phyloP scores from a whole-genome alignment of 1,284 basidiomycete genomes.

The Puccinia horiana region DNA sequence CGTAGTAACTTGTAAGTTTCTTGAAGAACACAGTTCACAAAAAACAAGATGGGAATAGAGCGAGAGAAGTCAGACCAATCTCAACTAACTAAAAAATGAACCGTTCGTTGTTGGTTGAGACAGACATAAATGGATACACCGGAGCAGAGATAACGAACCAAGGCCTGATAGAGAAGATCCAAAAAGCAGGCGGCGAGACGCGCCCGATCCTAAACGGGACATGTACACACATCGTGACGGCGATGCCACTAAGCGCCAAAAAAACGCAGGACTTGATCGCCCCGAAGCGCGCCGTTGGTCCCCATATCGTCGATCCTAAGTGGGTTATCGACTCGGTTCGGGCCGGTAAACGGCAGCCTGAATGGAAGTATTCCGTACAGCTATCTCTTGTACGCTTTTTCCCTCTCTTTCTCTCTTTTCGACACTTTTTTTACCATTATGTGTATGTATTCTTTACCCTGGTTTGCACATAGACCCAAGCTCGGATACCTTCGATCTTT shows the following conservation, averaged over 20 bases:
- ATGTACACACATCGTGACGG: slow-evolving; percentile 42
- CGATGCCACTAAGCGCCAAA: slow-evolving; percentile 39
- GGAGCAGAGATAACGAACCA: slow-evolving; percentile 35
- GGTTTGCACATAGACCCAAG: background rate
- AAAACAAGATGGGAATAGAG: background rate
- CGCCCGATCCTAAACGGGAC: slow-evolving; percentile 11
- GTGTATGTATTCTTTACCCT: background rate
- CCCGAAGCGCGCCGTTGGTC: background rate
- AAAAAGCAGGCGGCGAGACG: slow-evolving; percentile 31
- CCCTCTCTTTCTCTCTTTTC: background rate
- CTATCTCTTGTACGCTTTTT: slow-evolving; percentile 4
- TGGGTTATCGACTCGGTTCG: slow-evolving; percentile 39
- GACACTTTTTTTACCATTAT: background rate
- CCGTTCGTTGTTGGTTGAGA: background rate
- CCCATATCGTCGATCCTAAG: slow-evolving; percentile 31
- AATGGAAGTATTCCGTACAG: slow-evolving; percentile 40
- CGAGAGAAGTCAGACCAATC: too few species aligned
- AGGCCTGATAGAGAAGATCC: slow-evolving; percentile 26
- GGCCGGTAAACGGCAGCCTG: slow-evolving; percentile 37
- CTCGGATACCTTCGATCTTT: slow-evolving; percentile 22
- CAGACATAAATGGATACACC: slow-evolving; percentile 48
- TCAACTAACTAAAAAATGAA: background rate
- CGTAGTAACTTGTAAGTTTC: slow-evolving; percentile 29
- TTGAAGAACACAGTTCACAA: background rate
- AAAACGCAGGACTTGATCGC: slow-evolving; percentile 33